Conservation (phyloP, 2,329 filamentous ascomycete species). For the Verticillium nonalfalfae region DNA sequence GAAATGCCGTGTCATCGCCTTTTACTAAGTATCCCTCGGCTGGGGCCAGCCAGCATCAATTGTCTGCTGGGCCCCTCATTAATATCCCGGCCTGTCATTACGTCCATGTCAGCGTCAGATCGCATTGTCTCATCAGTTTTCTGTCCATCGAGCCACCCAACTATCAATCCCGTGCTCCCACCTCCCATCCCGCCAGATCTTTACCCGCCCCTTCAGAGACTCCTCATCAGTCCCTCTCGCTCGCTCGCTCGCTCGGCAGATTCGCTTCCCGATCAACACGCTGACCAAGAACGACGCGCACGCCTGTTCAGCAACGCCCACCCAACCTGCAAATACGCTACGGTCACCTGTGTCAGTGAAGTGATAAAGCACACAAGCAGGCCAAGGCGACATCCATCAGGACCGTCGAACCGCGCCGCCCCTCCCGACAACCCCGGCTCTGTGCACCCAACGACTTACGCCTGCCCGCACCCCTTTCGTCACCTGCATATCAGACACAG, state of each 20-base stretch:
- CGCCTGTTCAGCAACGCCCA: background rate
- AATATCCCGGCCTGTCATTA: background rate
- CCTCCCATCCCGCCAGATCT: background rate
- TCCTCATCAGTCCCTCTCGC: background rate
- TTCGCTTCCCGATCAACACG: background rate
- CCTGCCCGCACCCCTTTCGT: background rate
- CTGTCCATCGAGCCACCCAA: background rate
- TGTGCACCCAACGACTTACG: background rate
- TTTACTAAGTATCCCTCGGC: background rate
- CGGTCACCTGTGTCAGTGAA: background rate
- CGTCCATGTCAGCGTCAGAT: background rate
- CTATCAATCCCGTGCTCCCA: background rate
- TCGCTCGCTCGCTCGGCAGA: background rate
- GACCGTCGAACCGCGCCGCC: background rate
- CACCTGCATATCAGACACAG: background rate
- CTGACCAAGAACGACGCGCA: background rate
- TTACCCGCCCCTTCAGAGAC: background rate
- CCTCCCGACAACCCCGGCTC: background rate
- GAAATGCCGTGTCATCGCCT: background rate
- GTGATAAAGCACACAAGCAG: background rate
- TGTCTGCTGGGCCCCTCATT: constrained; percentile 3
- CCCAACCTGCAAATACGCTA: background rate
- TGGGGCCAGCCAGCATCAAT: constrained; percentile 5
- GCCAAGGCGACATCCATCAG: background rate
- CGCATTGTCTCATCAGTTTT: background rate